phyloP scores from a whole-genome alignment of 2,329 filamentous ascomycete species.

The Sporothrix euskadiensis region DNA sequence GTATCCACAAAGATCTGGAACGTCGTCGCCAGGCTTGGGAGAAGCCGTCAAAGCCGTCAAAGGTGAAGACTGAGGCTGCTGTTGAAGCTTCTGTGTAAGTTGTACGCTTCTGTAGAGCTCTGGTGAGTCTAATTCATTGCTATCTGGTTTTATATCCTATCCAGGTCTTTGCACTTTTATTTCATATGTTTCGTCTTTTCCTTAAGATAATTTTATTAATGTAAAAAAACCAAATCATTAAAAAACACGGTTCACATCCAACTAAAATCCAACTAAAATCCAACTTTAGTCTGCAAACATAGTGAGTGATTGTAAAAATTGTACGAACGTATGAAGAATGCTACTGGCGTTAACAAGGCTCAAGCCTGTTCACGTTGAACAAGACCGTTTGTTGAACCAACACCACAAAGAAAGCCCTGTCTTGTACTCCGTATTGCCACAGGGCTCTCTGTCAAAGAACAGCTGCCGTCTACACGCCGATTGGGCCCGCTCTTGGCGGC shows the following conservation, averaged over 20 bases:
- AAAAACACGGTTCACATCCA: neutral
- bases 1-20: constrained; percentile 27
- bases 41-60: neutral
- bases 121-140: neutral
- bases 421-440: neutral
- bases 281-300: neutral
- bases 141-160: neutral
- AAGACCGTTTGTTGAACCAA: neutral
- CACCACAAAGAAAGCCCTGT: neutral
- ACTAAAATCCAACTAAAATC: neutral
- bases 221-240: neutral
- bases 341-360: neutral
- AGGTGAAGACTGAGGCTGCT: neutral
- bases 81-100: neutral
- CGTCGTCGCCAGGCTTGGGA: constrained; percentile 23
- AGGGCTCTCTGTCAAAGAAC: neutral
- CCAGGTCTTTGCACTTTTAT: neutral
- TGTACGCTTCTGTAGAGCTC: neutral
- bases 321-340: neutral
- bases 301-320: neutral
- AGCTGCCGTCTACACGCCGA: neutral
- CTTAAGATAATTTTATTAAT: neutral
- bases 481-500: neutral
- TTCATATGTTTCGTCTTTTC: neutral
- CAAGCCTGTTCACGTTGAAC: neutral